A percentile compares a stretch with the other conserved stretches of the same genome.
Conservation (phyloP, 306 rosid species). For the Medicago lupulina region DNA sequence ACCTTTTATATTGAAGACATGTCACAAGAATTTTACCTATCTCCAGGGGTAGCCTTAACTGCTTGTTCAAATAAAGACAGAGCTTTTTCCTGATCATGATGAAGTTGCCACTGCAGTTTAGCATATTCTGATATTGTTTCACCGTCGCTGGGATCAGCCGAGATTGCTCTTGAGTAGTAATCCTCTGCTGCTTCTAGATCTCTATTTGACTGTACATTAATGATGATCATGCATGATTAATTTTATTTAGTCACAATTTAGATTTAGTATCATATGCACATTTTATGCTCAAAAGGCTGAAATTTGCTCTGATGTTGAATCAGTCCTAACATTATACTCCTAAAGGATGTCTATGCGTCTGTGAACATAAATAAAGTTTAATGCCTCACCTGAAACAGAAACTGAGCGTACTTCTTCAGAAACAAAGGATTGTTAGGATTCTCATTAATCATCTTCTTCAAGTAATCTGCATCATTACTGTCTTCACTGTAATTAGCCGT, state of each 20-base stretch:
- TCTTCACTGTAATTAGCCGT: conserved; percentile 36
- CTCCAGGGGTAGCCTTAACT: conserved; percentile 56
- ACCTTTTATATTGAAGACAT: conserved; percentile 2
- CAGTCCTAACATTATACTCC: conserved; percentile 3
- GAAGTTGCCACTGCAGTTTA: conserved; percentile 77
- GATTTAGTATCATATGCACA: conserved; percentile 26
- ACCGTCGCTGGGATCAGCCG: conserved; percentile 72
- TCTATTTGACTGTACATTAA: conserved; percentile 61
- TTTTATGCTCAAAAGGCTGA: neutral
- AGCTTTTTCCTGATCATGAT: conserved; percentile 63
- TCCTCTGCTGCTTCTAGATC: conserved; percentile 75
- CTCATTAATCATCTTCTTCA: conserved; percentile 62
- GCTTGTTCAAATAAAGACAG: conserved; percentile 67
- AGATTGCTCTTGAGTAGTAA: conserved; percentile 59
- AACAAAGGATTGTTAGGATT: conserved; percentile 64
- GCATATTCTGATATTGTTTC: conserved; percentile 71
- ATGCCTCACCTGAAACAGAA: conserved; percentile 70
- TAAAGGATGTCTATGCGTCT: neutral
- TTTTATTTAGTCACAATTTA: conserved; percentile 1
- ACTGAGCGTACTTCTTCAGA: conserved; percentile 74
- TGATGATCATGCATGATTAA: neutral
- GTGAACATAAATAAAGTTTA: neutral
- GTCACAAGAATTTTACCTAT: conserved; percentile 58
- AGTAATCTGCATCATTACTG: conserved; percentile 49
- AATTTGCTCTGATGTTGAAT: conserved; percentile 32